Evolutionary conservation across 345 rosid genomes (phyloP).

Genomic region (Lepidium didymum): DNA sequence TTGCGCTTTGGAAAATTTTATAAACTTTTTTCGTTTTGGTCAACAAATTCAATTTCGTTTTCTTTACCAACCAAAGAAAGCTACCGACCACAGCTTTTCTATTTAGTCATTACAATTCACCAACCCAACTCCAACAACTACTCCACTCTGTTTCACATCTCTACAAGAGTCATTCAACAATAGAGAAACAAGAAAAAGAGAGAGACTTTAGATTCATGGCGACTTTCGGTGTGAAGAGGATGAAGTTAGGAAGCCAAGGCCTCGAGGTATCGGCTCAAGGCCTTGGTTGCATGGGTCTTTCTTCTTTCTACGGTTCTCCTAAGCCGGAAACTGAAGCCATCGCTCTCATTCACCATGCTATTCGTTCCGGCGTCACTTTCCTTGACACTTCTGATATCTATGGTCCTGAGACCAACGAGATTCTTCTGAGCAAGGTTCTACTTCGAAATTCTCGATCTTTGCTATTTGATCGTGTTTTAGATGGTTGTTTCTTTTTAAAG

Average conservation of each 20-base stretch:
- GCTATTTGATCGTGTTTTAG: too few relatives aligned
- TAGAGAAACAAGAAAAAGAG: background rate
- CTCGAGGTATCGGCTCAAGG: slow-evolving; percentile 37
- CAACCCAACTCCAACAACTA: background rate
- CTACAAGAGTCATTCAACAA: background rate
- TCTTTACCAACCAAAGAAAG: background rate
- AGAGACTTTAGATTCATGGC: slow-evolving; percentile 7
- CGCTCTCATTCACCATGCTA: slow-evolving; percentile 30
- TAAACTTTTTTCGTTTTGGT: background rate
- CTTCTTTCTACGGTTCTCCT: slow-evolving; percentile 24
- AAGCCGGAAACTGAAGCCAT: slow-evolving; percentile 29
- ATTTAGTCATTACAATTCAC: background rate
- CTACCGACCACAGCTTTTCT: background rate
- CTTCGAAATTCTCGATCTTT: background rate
- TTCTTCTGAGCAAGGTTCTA: slow-evolving; percentile 32
- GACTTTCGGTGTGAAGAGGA: too few relatives aligned
- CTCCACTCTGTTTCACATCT: background rate
- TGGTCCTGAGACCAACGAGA: slow-evolving; percentile 36
- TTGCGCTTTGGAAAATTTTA: background rate
- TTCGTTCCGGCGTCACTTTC: slow-evolving; percentile 32
- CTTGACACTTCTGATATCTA: slow-evolving; percentile 38
- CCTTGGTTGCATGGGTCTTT: slow-evolving; percentile 36
- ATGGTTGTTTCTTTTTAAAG: background rate
- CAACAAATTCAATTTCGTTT: background rate
- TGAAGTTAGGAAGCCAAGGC: slow-evolving; percentile 22